Conservation (phyloP, 441 rosid species). For the Sinapis alba region DNA sequence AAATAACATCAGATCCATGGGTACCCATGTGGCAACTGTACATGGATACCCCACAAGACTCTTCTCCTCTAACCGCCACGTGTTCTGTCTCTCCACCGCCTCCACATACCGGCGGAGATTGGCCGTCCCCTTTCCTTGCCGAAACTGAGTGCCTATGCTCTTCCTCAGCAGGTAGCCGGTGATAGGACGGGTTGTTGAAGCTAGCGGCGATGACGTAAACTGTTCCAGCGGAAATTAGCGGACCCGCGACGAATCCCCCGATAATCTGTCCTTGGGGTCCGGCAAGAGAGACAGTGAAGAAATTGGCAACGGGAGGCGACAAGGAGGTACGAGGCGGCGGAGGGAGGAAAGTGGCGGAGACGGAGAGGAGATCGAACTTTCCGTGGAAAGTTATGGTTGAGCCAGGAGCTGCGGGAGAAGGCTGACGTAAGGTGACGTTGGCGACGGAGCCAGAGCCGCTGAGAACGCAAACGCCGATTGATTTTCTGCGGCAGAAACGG, state of each 20-base stretch:
- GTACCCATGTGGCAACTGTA: conserved; percentile 59
- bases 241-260: conserved; percentile 80
- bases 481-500: conserved; percentile 66
- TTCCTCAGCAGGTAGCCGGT: conserved; percentile 56
- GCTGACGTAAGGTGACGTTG: conserved; percentile 85
- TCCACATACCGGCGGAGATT: conserved; percentile 62
- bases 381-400: conserved; percentile 81
- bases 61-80: conserved; percentile 59
- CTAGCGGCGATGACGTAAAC: conserved; percentile 77
- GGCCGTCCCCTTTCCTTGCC: conserved; percentile 48
- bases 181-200: conserved; percentile 65
- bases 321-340: conserved; percentile 52
- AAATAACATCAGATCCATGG: conserved; percentile 58
- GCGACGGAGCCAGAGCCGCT: conserved; percentile 76
- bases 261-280: conserved; percentile 92
- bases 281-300: conserved; percentile 71
- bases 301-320: conserved; percentile 53
- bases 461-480: conserved; percentile 68
- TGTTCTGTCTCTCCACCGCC: conserved; percentile 61
- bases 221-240: conserved; percentile 63
- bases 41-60: conserved; percentile 61
- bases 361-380: conserved; percentile 78
- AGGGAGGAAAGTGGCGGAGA: conserved; percentile 80
- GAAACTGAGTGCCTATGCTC: conserved; percentile 50
- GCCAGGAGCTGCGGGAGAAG: conserved; percentile 69